phyloP scores from a whole-genome alignment of 176 grass and related monocot species.

The Poa annua region DNA sequence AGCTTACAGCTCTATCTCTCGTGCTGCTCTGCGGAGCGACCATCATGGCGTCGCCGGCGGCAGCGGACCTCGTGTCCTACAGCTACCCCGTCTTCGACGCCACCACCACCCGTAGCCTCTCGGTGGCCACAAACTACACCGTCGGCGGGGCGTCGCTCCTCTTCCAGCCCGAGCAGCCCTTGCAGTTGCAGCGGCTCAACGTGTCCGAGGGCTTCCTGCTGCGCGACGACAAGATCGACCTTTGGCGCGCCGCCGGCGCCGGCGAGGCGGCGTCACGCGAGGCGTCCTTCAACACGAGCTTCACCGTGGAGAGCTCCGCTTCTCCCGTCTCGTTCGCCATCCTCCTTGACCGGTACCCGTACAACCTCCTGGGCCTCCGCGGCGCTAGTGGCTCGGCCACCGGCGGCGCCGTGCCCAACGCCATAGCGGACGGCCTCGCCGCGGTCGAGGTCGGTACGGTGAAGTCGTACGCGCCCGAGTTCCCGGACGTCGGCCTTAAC shows the following conservation, averaged over 20 bases:
- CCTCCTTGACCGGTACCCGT: slow-evolving; percentile 25
- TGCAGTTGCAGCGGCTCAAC: not conserved
- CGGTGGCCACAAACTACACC: not conserved
- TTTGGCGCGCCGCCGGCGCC: slow-evolving; percentile 29
- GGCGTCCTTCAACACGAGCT: slow-evolving; percentile 52
- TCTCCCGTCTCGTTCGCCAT: slow-evolving; percentile 27
- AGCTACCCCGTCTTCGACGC: not conserved
- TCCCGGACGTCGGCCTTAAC: slow-evolving; percentile 29
- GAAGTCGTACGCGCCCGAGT: not conserved
- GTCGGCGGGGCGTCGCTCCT: not conserved
- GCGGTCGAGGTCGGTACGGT: slow-evolving; percentile 22
- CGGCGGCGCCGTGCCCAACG: not conserved
- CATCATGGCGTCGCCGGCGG: not conserved
- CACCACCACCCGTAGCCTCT: not conserved
- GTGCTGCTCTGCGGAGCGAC: not conserved
- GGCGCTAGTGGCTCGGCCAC: not conserved
- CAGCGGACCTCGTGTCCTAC: not conserved
- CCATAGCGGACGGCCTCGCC: not conserved
- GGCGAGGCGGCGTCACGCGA: not conserved
- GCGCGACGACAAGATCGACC: not conserved
- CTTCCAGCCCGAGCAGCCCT: not conserved
- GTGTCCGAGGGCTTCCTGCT: slow-evolving; percentile 37
- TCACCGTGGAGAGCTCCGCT: not conserved
- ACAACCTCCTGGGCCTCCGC: not conserved
- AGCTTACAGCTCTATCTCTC: not conserved